phyloP scores from a whole-genome alignment of 148 eudicot genomes.

The Amaranthus hypochondriacus region DNA sequence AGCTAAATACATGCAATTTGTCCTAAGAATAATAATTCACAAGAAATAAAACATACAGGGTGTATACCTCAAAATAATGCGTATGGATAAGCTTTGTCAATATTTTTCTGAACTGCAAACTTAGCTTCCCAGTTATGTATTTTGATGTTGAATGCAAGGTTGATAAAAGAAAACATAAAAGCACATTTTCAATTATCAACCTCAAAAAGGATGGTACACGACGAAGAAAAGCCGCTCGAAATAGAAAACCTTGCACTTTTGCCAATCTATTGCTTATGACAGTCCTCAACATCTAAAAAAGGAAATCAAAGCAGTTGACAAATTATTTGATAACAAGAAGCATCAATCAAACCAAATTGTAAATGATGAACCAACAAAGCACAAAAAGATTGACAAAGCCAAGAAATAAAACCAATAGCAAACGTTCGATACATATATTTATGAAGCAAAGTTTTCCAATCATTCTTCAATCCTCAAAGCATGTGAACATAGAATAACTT shows the following conservation, averaged over 20 bases:
- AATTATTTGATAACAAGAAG: background rate
- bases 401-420: no score
- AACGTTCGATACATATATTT: no score
- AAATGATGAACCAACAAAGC: no score
- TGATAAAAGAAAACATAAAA: slow-evolving; percentile 82
- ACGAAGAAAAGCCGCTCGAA: slow-evolving; percentile 96
- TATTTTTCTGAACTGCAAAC: slow-evolving; percentile 81
- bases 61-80: slow-evolving; percentile 86
- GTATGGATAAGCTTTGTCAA: slow-evolving; percentile 86
- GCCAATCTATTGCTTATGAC: slow-evolving; percentile 94
- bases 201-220: slow-evolving; percentile 85
- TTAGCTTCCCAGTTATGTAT: slow-evolving; percentile 87
- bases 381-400: no score
- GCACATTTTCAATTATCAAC: slow-evolving; percentile 80
- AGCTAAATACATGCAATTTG: background rate
- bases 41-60: no score
- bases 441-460: no score
- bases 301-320: background rate
- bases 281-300: slow-evolving; percentile 74
- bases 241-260: slow-evolving; percentile 94
- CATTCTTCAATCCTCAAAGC: no score
- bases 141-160: slow-evolving; percentile 84
- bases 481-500: no score
- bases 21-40: no score
- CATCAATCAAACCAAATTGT: no score